These are phyloP conservation scores for Saccharomyces hybrid DNA, from an alignment of 1,139 yeast species.

Conservation along the genomic window DNA sequence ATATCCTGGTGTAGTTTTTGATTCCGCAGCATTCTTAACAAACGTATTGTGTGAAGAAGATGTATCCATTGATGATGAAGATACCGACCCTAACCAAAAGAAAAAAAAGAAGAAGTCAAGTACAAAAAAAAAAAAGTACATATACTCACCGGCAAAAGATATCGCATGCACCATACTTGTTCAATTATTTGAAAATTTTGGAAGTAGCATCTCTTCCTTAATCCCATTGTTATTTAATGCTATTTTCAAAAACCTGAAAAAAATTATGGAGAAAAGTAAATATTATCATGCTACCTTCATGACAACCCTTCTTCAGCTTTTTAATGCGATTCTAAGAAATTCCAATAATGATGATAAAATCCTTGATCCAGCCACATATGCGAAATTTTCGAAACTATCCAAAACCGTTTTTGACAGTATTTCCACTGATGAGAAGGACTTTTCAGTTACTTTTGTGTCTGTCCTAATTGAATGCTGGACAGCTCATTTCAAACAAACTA, in stretches of 20 bases:
- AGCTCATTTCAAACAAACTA: conserved; percentile 15
- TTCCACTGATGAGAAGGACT: conserved; percentile 17
- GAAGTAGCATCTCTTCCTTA: conserved; percentile 30
- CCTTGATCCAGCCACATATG: conserved; percentile 12
- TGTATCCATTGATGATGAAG: conserved; percentile 9
- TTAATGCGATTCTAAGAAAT: conserved; percentile 22
- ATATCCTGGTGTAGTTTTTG: conserved; percentile 22
- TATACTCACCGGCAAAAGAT: conserved; percentile 22
- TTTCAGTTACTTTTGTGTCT: conserved; percentile 21
- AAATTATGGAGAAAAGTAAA: conserved; percentile 23
- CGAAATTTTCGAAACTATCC: conserved; percentile 24
- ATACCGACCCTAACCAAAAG: conserved; percentile 6
- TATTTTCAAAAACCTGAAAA: conserved; percentile 30
- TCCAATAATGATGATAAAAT: conserved; percentile 6
- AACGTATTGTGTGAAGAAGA: conserved; percentile 26
- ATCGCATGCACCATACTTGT: conserved; percentile 17
- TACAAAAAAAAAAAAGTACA: conserved; percentile 15
- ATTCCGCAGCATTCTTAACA: conserved; percentile 22
- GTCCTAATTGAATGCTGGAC: conserved; percentile 22
- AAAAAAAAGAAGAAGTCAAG: conserved; percentile 17
- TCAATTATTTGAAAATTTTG: conserved; percentile 30
- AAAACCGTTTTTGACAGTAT: conserved; percentile 19
- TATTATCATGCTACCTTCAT: conserved; percentile 25
- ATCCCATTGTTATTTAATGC: conserved; percentile 27
- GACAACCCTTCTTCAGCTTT: conserved; percentile 20